Base-by-base conservation (phyloP, 192 early-diverging fungal genomes). In the Coemansia sp. region DNA sequence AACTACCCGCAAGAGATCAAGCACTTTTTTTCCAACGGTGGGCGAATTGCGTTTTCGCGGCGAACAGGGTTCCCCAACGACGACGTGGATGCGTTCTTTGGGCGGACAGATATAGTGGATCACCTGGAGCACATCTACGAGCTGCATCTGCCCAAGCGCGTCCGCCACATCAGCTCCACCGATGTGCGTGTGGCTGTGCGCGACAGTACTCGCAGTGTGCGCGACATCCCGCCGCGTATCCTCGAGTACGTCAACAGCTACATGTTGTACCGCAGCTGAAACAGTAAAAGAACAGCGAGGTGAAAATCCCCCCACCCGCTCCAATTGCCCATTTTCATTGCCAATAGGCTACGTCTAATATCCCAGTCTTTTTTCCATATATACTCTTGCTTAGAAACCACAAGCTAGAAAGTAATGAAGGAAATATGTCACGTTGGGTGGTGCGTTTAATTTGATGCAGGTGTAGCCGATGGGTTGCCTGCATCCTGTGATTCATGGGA, bases 21-120 rank as follows among this genome's bases (percentile, higher is more conserved):
- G 10, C 70, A 70, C 2, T 91, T 92, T 61, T 92, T 92, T 74
- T 66, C 52, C 25, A 45, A 25, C 17, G 76, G 76, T 17, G 76
- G 76, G 0, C 65, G 71, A 25, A 79, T 79, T 30, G 76, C 71
- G 13, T 79, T 62, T 41, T 52, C 76, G 55, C 57, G 76, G 11
- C 66, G 76, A 23, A 50, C 28, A 2, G 76, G 76, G 22, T 69
- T 73, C 28, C 57, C 63, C 9, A 62, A 74, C 36, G 47, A 23
- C 30, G 76, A 79, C 25, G 71, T 79, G 27, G 63, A 62, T 6
- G 76, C 41, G 29, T 73, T 79, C 41, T 79, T 79, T 62, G 67
- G 54, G 17, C 41, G 61, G 11, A 40, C 58, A 13, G 56, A 47
- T 17, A 28, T 74, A 36, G 60, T 52, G 1, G 28, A 33, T 8